Evolutionary conservation across 2,329 filamentous ascomycete species (phyloP), one percentile per base, ranked within the genome.

Genomic region (Claviceps citrina): DNA sequence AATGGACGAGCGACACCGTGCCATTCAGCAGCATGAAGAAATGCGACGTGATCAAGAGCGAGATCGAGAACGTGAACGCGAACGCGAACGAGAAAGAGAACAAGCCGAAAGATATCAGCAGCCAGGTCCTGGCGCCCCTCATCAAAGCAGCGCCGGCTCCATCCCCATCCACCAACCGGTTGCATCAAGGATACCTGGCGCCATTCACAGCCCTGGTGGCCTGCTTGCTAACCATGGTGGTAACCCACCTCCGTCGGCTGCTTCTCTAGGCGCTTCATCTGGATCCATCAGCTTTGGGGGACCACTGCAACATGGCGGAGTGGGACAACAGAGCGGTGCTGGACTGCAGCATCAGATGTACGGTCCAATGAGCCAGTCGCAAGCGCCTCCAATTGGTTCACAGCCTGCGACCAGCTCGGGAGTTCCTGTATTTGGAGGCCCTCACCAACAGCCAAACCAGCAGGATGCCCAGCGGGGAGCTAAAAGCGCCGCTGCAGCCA

Each of bases 111-210:
- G 76, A 38, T 78, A 77, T 53, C 80, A 78, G 50, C 71, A 82
- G 44, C 77, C 81, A 20, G 39, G 28, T n/a, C 43, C 36, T 37
- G 43, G 36, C 26, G 43, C 28, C 1, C 57, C 58, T 45, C 85
- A 91, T 54, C 87, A 95, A 59, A 91, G 81, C 61, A 87, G 84
- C 54, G 79, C 84, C 30, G 84, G 81, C 42, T 85, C 87, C 3
- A 84, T 94, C 40, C 85, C 87, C 40, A 80, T 96, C 51, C 89
- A 96, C 61, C 89, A 96, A 59, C 89, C 89, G 5, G 86, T 95
- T 43, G 89, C 89, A 46, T 77, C 86, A 55, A 69, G 87, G 61
- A 68, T 85, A 46, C 64, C 81, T 42, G 81, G 78, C 47, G 81
- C 84, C 39, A 93, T 95, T 42, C 89, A 94, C 56, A 93, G 86